These are phyloP conservation scores for Colletotrichum liriopes DNA, from an alignment of 2,329 filamentous ascomycete genomes.

Conservation along the genomic window DNA sequence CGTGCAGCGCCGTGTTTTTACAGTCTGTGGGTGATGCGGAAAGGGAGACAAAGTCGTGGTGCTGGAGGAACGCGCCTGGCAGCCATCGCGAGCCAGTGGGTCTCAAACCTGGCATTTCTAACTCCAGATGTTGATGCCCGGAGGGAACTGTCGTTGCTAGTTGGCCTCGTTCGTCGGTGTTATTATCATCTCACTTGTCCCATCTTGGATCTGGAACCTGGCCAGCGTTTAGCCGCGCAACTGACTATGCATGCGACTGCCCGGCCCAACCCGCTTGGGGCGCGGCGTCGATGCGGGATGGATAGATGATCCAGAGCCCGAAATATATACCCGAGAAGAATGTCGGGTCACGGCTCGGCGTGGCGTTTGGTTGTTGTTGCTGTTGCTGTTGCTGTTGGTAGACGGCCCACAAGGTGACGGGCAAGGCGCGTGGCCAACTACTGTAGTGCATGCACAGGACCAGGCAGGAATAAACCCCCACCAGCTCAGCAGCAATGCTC, in stretches of 20 bases:
- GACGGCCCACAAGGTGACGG: neutral
- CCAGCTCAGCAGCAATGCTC: no score
- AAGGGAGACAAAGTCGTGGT: constrained; percentile 13
- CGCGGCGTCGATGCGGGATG: neutral
- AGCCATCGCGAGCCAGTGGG: neutral
- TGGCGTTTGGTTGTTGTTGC: neutral
- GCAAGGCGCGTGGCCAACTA: neutral
- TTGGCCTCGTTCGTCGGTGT: neutral
- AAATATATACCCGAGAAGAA: neutral
- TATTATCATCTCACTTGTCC: neutral
- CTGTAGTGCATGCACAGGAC: no score
- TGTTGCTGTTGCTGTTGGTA: neutral
- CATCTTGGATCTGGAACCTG: neutral
- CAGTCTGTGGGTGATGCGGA: neutral
- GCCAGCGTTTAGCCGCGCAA: neutral
- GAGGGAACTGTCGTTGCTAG: neutral
- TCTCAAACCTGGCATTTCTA: neutral
- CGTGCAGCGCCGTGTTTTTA: neutral
- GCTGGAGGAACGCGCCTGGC: neutral
- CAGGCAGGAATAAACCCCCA: no score
- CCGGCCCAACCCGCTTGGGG: neutral
- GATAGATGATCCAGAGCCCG: neutral
- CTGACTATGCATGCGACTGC: neutral
- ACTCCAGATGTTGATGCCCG: neutral
- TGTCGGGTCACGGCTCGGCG: neutral